Evolutionary conservation across 2,329 filamentous ascomycete species (phyloP).

Genomic region (Beauveria caledonica): DNA sequence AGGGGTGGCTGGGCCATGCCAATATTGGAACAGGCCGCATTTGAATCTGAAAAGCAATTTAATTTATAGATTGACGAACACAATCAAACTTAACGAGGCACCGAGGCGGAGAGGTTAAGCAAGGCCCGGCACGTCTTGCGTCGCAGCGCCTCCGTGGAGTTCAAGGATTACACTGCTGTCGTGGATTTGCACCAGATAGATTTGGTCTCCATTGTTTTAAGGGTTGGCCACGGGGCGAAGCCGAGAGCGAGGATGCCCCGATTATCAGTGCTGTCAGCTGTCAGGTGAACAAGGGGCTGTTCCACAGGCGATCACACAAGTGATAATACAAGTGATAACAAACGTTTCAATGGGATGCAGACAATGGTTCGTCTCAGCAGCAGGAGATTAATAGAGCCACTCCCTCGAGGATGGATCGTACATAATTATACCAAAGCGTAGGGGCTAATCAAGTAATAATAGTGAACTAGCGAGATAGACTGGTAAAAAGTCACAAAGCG

Average conservation of each 20-base stretch:
- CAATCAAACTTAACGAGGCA: neutral
- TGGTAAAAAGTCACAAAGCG: neutral
- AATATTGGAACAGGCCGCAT: neutral
- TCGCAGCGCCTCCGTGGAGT: neutral
- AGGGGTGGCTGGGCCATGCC: neutral
- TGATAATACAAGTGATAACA: neutral
- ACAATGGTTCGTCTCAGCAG: neutral
- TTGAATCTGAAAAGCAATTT: neutral
- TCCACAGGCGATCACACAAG: neutral
- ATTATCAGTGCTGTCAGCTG: neutral
- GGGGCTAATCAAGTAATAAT: neutral
- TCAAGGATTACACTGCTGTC: neutral
- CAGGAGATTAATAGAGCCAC: neutral
- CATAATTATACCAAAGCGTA: neutral
- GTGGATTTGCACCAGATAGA: neutral
- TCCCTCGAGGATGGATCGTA: slow-evolving; percentile 8
- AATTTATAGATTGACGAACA: neutral
- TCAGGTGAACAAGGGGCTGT: neutral
- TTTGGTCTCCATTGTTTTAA: neutral
- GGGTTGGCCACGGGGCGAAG: neutral
- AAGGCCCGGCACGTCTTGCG: neutral
- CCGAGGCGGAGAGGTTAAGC: neutral
- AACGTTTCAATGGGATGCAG: neutral
- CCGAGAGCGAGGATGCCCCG: neutral
- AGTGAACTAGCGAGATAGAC: neutral